A percentile compares a stretch with the other conserved stretches of the same genome.
phyloP scores from a whole-genome alignment of 2,329 filamentous ascomycete genomes.

The Kalmusia sp. region DNA sequence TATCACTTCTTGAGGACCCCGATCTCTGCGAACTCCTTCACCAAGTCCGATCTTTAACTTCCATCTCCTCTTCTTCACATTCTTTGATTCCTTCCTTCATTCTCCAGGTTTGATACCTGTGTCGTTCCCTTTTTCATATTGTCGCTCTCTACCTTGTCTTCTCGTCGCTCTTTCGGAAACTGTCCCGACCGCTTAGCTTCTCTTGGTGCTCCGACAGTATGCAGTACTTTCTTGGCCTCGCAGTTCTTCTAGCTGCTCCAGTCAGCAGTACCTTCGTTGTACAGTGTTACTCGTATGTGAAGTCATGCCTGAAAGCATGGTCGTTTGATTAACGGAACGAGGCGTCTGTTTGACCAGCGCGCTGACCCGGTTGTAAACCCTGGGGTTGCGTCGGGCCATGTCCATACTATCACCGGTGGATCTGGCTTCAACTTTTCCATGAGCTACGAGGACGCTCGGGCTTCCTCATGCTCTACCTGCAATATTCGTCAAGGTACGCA shows the following conservation, averaged over 20 bases:
- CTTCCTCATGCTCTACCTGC: conserved; percentile 70
- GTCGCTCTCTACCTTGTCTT: conserved; percentile 15
- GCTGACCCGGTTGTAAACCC: conserved; percentile 73
- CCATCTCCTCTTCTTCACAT: not conserved
- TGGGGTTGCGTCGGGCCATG: conserved; percentile 64
- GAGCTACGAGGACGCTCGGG: conserved; percentile 66
- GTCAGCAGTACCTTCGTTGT: conserved; percentile 71
- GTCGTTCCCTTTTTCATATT: conserved; percentile 13
- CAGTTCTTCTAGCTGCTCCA: conserved; percentile 30
- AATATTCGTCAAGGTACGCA: conserved; percentile 55
- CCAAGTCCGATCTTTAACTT: conserved; percentile 4
- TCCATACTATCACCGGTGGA: conserved; percentile 74
- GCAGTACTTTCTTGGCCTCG: conserved; percentile 21
- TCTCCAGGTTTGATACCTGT: conserved; percentile 23
- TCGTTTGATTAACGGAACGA: conserved; percentile 43
- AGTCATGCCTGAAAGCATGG: no score
- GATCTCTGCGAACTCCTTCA: not conserved
- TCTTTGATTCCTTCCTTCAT: not conserved
- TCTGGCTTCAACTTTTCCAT: conserved; percentile 70
- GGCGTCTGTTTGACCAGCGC: conserved; percentile 65
- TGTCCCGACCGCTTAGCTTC: not conserved
- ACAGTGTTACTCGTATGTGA: conserved; percentile 59
- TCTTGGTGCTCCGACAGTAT: conserved; percentile 11
- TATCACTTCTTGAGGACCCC: not conserved
- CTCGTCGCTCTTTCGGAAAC: conserved; percentile 2